Conservation (phyloP, 2,329 filamentous ascomycete genomes). For the Ophiostoma tasmaniense region DNA sequence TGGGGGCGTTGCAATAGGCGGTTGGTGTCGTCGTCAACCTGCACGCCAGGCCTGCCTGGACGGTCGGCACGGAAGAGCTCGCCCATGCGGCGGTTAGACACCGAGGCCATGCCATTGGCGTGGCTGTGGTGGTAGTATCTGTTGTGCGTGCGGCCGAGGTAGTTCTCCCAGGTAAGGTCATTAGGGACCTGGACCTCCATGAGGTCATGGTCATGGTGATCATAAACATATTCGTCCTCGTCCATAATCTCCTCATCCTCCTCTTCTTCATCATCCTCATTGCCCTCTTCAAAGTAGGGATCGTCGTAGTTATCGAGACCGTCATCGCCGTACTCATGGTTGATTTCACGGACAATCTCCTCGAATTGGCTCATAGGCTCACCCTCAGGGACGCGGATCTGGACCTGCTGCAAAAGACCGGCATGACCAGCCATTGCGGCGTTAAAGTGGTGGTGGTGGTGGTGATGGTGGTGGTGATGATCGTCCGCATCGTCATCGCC, state of each 20-base stretch:
- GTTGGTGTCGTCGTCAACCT: slow-evolving; percentile 71
- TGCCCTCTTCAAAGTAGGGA: slow-evolving; percentile 45
- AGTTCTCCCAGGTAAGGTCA: slow-evolving; percentile 26
- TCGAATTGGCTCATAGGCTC: slow-evolving; percentile 44
- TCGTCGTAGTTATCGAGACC: slow-evolving; percentile 44
- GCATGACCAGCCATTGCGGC: slow-evolving; percentile 28
- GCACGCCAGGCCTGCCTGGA: slow-evolving; percentile 39
- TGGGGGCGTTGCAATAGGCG: slow-evolving; percentile 62
- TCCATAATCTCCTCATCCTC: slow-evolving; percentile 67
- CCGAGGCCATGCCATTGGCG: slow-evolving; percentile 29
- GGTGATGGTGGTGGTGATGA: slow-evolving; percentile 3
- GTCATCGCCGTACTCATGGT: slow-evolving; percentile 28
- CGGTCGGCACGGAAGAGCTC: slow-evolving; percentile 46
- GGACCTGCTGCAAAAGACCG: slow-evolving; percentile 25
- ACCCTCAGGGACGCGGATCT: slow-evolving; percentile 41
- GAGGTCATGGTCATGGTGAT: slow-evolving; percentile 44
- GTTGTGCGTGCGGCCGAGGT: slow-evolving; percentile 33
- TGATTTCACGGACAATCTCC: slow-evolving; percentile 18
- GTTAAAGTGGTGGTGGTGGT: slow-evolving; percentile 36
- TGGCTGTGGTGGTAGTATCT: slow-evolving; percentile 29
- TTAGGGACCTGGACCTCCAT: slow-evolving; percentile 33
- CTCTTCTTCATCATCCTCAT: slow-evolving; percentile 55
- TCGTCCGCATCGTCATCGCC: slow-evolving; percentile 28
- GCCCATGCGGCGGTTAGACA: slow-evolving; percentile 29
- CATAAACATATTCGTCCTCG: slow-evolving; percentile 57